Evolutionary conservation across 1,139 yeast genomes (phyloP).

Genomic region (Zygosaccharomyces pseudobailii): DNA sequence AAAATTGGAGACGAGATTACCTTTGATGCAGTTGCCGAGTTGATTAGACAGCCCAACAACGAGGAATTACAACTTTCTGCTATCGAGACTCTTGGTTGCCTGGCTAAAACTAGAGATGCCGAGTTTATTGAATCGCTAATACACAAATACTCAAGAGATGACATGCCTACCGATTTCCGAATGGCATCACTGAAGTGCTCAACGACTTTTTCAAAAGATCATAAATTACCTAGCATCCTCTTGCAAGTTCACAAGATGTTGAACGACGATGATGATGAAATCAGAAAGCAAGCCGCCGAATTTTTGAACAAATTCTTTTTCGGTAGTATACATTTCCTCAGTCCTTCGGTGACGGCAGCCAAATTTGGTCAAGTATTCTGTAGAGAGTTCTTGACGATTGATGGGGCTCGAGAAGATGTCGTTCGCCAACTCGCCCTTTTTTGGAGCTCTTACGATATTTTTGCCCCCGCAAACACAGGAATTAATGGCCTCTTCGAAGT

Average conservation of each 20-base stretch:
- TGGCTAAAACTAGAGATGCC: constrained; percentile 30
- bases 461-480: constrained; percentile 12
- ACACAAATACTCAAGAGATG: constrained; percentile 38
- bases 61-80: constrained; percentile 47
- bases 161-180: constrained; percentile 44
- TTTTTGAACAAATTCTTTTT: constrained; percentile 29
- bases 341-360: constrained; percentile 12
- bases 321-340: background rate
- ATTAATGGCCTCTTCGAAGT: constrained; percentile 41
- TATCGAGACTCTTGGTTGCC: constrained; percentile 47
- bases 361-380: constrained; percentile 23
- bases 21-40: constrained; percentile 27
- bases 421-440: constrained; percentile 12
- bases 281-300: constrained; percentile 40
- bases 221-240: constrained; percentile 14
- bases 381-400: constrained; percentile 7
- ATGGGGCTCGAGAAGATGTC: background rate
- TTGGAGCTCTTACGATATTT: constrained; percentile 15
- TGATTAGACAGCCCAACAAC: constrained; percentile 32
- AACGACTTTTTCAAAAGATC: constrained; percentile 26
- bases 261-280: constrained; percentile 57
- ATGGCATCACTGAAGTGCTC: constrained; percentile 46
- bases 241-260: constrained; percentile 40
- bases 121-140: constrained; percentile 36
- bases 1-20: constrained; percentile 19